Base-by-base conservation (phyloP, 2,329 filamentous ascomycete genomes). In the Emmonsiellopsis sp. region DNA sequence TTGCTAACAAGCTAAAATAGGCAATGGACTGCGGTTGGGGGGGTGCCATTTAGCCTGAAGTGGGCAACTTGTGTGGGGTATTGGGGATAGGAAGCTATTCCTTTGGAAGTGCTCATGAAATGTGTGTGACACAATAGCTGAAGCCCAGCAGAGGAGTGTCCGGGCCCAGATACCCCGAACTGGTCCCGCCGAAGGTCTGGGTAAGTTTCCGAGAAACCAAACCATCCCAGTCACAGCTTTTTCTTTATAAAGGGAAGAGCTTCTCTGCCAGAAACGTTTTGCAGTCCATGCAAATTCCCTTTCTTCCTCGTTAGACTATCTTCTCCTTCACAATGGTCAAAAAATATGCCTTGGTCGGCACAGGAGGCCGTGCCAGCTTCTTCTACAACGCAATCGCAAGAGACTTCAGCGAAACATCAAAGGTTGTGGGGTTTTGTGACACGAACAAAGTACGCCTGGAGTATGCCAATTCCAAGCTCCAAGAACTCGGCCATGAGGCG, bases 391-490 rank as follows among this genome's bases (percentile, higher is more conserved):
- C 79, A 44, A 81, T 83, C 54, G 76, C 75, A 8, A 70, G 68
- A 32, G 75, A 79, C 55, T 83, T 79, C 66, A 65, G 65, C 48
- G 60, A 66, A 8, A 81, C 77, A 0, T 77, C 79, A 0, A 62
- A 68, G 35, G 71, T 83, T 16, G 79, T 82, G 13, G 80, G 71
- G 1, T 68, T 83, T 52, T 82, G 80, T 65, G 81, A 83, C 60
- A 81, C 76, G 3, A 84, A 83, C 63, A 74, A 79, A 58, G 82
- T 80, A 0, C 79, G 80, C 4, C 76, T 83, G 71, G 67, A 78
- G 59, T 78, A 77, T 64, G 80, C 79, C 58, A 82, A 80, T 63
- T 62, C 66, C 2, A 74, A 72, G 49, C 70, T 83, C 9, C 61
- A 69, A 35, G 55, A 65, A 0, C 65, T 82, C 1, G 76, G 77